Conservation (phyloP, 2,329 filamentous ascomycete species). For the Aspergillus arachidicola region DNA sequence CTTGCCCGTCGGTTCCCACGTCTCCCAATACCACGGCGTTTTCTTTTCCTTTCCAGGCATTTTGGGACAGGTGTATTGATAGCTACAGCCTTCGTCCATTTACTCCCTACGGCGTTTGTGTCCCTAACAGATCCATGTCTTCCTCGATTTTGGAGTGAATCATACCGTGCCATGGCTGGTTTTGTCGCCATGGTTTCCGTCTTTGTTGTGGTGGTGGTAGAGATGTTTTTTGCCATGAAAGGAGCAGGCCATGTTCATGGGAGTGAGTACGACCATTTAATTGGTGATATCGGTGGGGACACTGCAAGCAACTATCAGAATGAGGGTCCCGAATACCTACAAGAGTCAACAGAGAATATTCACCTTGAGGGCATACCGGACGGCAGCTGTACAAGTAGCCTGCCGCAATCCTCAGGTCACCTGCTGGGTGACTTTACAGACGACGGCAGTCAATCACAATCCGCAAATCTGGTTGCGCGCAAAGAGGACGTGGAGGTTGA, state of each 20-base stretch:
- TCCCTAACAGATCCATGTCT: conserved; percentile 67
- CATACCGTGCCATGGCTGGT: conserved; percentile 79
- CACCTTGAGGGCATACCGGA: conserved; percentile 21
- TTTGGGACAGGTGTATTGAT: conserved; percentile 61
- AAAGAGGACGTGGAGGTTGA: conserved; percentile 61
- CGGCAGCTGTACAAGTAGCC: conserved; percentile 4
- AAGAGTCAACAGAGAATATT: conserved; percentile 24
- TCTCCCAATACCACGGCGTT: conserved; percentile 61
- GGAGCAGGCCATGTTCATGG: conserved; percentile 63
- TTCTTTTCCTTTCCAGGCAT: conserved; percentile 62
- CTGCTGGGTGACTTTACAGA: conserved; percentile 19
- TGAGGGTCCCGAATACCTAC: conserved; percentile 26
- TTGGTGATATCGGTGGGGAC: conserved; percentile 30
- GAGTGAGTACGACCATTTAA: conserved; percentile 53
- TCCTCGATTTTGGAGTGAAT: conserved; percentile 74
- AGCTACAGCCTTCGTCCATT: conserved; percentile 60
- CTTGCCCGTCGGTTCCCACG: conserved; percentile 61
- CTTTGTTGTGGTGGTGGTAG: conserved; percentile 79
- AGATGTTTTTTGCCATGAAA: conserved; percentile 82
- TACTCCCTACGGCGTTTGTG: conserved; percentile 65
- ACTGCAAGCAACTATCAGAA: conserved; percentile 21
- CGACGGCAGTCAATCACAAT: conserved; percentile 19
- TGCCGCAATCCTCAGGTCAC: conserved; percentile 17
- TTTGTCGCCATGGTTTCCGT: conserved; percentile 80
- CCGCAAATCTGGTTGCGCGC: conserved; percentile 35